These are phyloP conservation scores for Sugiyamaella chiloensis DNA, from an alignment of 805 yeast species.

Conservation along the genomic window DNA sequence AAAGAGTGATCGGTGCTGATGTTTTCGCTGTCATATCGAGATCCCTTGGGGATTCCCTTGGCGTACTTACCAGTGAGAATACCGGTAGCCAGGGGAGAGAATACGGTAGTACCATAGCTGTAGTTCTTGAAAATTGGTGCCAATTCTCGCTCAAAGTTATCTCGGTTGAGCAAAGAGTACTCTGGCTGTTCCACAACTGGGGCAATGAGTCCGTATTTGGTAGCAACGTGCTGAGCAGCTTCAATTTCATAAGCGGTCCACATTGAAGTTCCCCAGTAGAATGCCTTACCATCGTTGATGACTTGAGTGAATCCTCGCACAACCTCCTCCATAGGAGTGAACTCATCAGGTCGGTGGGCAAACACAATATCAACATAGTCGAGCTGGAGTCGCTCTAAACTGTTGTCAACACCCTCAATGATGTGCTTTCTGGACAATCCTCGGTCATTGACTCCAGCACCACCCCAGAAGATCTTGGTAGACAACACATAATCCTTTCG, in stretches of 20 bases:
- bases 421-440: slow-evolving; percentile 35
- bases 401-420: slow-evolving; percentile 31
- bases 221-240: slow-evolving; percentile 34
- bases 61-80: slow-evolving; percentile 34
- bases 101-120: slow-evolving; percentile 34
- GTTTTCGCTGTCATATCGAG: slow-evolving; percentile 23
- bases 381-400: slow-evolving; percentile 31
- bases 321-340: slow-evolving; percentile 33
- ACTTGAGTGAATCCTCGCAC: slow-evolving; percentile 34
- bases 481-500: slow-evolving; percentile 32
- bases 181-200: slow-evolving; percentile 34
- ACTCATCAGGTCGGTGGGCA: slow-evolving; percentile 34
- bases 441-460: slow-evolving; percentile 27
- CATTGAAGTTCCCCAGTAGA: slow-evolving; percentile 35
- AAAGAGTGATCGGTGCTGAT: slow-evolving; percentile 14
- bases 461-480: slow-evolving; percentile 34
- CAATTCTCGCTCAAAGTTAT: slow-evolving; percentile 30
- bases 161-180: slow-evolving; percentile 29
- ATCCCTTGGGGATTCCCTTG: slow-evolving; percentile 26
- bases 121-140: slow-evolving; percentile 30
- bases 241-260: slow-evolving; percentile 35
- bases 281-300: slow-evolving; percentile 32
- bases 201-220: slow-evolving; percentile 31
- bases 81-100: slow-evolving; percentile 35
- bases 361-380: slow-evolving; percentile 34